Percentiles rank a stretch among this genome's conserved stretches.
phyloP scores from a whole-genome alignment of 108 stramenopile genomes.

The Cyclostephanos tholiformis region DNA sequence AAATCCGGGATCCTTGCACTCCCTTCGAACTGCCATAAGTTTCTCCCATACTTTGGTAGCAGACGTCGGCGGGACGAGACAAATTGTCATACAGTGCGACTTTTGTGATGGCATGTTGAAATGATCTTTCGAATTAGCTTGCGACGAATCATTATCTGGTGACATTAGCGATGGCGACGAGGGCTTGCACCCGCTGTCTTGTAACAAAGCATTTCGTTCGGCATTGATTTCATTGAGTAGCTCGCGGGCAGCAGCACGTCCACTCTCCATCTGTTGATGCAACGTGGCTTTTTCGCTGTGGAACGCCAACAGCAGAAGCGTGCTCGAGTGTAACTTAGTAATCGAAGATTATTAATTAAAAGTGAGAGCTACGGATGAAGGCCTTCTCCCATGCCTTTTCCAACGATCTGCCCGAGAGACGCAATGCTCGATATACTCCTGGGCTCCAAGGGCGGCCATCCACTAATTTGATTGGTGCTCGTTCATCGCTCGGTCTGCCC shows the following conservation, averaged over 20 bases:
- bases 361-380: too few relatives aligned
- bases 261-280: constrained; percentile 22
- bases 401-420: too few relatives aligned
- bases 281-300: too few relatives aligned
- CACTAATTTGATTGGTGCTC: too few relatives aligned
- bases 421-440: too few relatives aligned
- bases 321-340: too few relatives aligned
- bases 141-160: neutral
- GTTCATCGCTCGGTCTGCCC: too few relatives aligned
- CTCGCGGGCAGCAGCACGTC: constrained; percentile 34
- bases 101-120: constrained; percentile 31
- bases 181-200: neutral
- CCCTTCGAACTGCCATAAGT: constrained; percentile 52
- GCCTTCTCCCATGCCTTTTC: too few relatives aligned
- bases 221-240: constrained; percentile 15
- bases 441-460: too few relatives aligned
- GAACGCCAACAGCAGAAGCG: too few relatives aligned
- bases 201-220: neutral
- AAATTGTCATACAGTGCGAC: constrained; percentile 62
- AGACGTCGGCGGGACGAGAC: constrained; percentile 72
- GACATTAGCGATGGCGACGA: neutral
- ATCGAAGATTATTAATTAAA: too few relatives aligned
- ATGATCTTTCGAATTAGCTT: neutral
- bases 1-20: constrained; percentile 74
- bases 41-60: constrained; percentile 59